phyloP scores from a whole-genome alignment of 257 asterid species.

The Capsicum rhomboideum region DNA sequence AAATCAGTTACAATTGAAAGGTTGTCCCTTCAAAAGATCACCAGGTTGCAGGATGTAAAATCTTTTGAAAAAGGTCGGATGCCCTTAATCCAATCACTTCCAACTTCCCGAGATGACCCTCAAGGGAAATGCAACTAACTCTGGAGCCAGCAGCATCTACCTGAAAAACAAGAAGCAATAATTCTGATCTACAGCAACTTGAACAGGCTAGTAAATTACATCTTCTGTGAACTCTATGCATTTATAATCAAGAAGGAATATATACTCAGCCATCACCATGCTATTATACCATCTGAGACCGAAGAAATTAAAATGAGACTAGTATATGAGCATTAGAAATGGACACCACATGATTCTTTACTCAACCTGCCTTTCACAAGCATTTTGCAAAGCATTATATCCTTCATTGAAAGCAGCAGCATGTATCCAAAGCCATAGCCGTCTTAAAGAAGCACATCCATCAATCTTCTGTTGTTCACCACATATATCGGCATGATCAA shows the following conservation, averaged over 20 bases:
- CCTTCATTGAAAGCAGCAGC: slow-evolving; percentile 82
- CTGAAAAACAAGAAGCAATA: slow-evolving; percentile 32
- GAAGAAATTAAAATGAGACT: background rate
- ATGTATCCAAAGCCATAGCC: slow-evolving; percentile 81
- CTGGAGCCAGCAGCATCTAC: slow-evolving; percentile 25
- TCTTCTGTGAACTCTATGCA: background rate
- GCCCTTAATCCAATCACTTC: slow-evolving; percentile 68
- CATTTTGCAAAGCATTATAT: slow-evolving; percentile 42
- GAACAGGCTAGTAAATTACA: background rate
- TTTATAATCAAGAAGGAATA: background rate
- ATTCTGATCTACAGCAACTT: background rate
- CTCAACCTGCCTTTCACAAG: slow-evolving; percentile 48
- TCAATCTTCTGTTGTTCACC: slow-evolving; percentile 20
- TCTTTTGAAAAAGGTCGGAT: slow-evolving; percentile 52
- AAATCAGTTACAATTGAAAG: background rate
- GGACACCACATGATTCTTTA: background rate
- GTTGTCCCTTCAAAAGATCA: slow-evolving; percentile 18
- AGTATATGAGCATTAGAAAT: background rate
- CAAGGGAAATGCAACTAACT: slow-evolving; percentile 55
- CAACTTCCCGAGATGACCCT: slow-evolving; percentile 63
- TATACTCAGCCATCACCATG: background rate
- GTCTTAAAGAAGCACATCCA: slow-evolving; percentile 25
- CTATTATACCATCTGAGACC: background rate
- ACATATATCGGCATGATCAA: background rate
- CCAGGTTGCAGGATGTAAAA: slow-evolving; percentile 52